Conservation (phyloP, 805 yeast species). For the Candida odintsovae region DNA sequence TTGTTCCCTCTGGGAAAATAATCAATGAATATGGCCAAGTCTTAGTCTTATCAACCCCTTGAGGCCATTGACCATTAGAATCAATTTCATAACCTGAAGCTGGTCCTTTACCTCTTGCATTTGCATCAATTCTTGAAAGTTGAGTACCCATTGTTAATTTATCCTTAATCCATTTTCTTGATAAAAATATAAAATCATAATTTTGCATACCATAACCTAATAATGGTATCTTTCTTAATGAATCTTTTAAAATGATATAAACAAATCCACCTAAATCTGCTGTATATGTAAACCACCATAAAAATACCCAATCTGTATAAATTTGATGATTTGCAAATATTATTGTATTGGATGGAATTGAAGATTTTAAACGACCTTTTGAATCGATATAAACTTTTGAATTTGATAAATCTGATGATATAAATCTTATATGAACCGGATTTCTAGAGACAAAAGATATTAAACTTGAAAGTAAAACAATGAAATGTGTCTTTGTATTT, state of each 20-base stretch:
- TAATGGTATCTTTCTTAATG: constrained; percentile 64
- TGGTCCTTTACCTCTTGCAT: constrained; percentile 53
- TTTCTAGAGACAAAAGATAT: constrained; percentile 37
- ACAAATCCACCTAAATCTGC: constrained; percentile 59
- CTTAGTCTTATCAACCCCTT: constrained; percentile 23
- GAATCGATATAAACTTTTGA: constrained; percentile 10
- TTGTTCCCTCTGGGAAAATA: constrained; percentile 94
- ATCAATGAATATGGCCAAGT: constrained; percentile 63
- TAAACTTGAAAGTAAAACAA: constrained; percentile 46
- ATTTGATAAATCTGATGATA: constrained; percentile 33
- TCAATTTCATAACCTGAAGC: constrained; percentile 31
- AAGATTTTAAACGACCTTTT: constrained; percentile 9
- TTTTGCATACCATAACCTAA: constrained; percentile 83
- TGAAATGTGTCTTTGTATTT: constrained; percentile 52
- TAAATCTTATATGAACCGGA: constrained; percentile 46
- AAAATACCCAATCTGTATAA: constrained; percentile 86
- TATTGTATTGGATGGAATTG: constrained; percentile 48
- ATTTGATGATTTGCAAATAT: constrained; percentile 89
- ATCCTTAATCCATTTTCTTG: constrained; percentile 84
- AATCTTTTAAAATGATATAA: constrained; percentile 71
- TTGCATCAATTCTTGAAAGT: constrained; percentile 52
- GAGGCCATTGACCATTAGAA: constrained; percentile 24
- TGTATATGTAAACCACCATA: constrained; percentile 82
- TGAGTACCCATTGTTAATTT: constrained; percentile 49
- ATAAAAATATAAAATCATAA: constrained; percentile 71